Conservation (phyloP, 345 rosid species). For the Heritiera littoralis region DNA sequence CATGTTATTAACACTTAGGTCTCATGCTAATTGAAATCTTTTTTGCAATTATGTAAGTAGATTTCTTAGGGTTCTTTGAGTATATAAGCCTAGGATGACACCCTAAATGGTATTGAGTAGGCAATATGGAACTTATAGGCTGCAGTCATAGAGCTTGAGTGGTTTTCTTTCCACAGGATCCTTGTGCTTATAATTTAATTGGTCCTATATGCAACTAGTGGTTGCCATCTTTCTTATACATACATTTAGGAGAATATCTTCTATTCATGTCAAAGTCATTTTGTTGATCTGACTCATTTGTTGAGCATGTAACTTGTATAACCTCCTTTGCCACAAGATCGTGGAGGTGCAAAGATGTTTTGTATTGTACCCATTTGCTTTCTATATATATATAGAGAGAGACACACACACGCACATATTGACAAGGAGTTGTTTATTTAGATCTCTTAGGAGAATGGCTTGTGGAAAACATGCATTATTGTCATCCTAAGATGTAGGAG, state of each 20-base stretch:
- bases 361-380: background rate
- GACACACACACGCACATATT: background rate
- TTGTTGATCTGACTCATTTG: background rate
- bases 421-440: background rate
- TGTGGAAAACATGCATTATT: background rate
- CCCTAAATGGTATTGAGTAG: background rate
- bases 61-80: background rate
- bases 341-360: background rate
- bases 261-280: background rate
- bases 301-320: background rate
- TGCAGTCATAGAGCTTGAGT: background rate
- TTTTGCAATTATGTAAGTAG: background rate
- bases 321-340: background rate
- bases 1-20: background rate
- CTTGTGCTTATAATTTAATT: background rate
- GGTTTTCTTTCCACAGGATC: background rate
- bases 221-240: background rate
- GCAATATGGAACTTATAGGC: background rate
- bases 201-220: background rate
- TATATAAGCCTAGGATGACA: background rate
- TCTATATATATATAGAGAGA: background rate
- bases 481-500: background rate
- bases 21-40: background rate
- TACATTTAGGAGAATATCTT: background rate
- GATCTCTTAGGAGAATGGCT: background rate